Conservation (phyloP, 1,139 yeast species). For the Hemisphaericaspora xylofermentans region DNA sequence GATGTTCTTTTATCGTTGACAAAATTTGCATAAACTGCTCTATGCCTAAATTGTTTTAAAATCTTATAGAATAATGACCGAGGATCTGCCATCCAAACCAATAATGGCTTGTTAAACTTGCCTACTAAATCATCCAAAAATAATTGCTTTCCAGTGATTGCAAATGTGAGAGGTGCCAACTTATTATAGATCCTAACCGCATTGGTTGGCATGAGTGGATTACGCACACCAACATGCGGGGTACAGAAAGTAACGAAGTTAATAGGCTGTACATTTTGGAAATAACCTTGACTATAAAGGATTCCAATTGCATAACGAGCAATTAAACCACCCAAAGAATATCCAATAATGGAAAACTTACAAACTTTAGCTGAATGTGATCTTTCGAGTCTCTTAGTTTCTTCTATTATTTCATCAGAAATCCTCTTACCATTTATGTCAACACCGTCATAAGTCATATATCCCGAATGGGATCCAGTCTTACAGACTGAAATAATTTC, state of each 20-base stretch:
- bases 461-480: constrained; percentile 63
- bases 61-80: constrained; percentile 60
- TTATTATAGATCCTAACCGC: constrained; percentile 51
- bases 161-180: constrained; percentile 61
- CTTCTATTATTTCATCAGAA: constrained; percentile 59
- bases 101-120: constrained; percentile 42
- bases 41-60: constrained; percentile 49
- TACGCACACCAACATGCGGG: constrained; percentile 79
- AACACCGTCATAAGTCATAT: constrained; percentile 80
- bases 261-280: constrained; percentile 49
- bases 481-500: constrained; percentile 51
- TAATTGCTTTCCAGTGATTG: constrained; percentile 70
- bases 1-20: constrained; percentile 77
- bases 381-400: constrained; percentile 34
- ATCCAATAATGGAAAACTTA: constrained; percentile 71
- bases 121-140: constrained; percentile 41
- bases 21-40: constrained; percentile 67
- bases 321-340: constrained; percentile 81
- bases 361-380: constrained; percentile 30
- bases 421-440: constrained; percentile 81
- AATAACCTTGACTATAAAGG: constrained; percentile 52
- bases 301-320: constrained; percentile 77
- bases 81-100: constrained; percentile 65
- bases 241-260: constrained; percentile 74
- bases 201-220: constrained; percentile 36